These are phyloP conservation scores for Lecanicillium sp. DNA, from an alignment of 2,329 filamentous ascomycete species.

Conservation along the genomic window DNA sequence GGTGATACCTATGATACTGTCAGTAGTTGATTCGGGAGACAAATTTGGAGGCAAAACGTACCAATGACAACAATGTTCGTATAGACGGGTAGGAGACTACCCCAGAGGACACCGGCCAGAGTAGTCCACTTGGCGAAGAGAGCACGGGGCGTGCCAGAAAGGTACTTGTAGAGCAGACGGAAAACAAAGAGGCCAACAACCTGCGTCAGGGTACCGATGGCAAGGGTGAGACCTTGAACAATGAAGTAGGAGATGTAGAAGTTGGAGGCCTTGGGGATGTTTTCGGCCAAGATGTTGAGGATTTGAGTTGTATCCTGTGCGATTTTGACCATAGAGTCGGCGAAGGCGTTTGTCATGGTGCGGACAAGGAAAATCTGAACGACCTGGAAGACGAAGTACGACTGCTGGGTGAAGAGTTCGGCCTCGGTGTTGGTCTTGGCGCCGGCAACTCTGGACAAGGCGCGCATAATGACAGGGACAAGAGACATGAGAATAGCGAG, in stretches of 20 bases:
- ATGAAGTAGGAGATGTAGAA: constrained; percentile 92
- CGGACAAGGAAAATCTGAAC: constrained; percentile 88
- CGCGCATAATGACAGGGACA: constrained; percentile 61
- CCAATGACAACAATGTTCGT: constrained; percentile 69
- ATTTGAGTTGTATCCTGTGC: constrained; percentile 54
- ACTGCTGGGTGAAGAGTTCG: constrained; percentile 85
- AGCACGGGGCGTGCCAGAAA: constrained; percentile 72
- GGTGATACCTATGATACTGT: constrained; percentile 45
- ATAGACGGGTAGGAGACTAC: constrained; percentile 67
- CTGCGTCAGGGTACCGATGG: constrained; percentile 67
- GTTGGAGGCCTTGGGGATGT: constrained; percentile 79
- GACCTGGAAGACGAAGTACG: constrained; percentile 86
- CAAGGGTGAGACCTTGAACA: constrained; percentile 73
- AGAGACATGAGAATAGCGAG: constrained; percentile 78
- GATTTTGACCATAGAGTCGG: constrained; percentile 60
- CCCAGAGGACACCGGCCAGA: constrained; percentile 67
- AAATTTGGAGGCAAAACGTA: constrained; percentile 22
- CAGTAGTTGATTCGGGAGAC: constrained; percentile 14
- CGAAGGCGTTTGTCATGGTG: constrained; percentile 74
- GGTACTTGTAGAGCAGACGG: constrained; percentile 59
- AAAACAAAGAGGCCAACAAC: constrained; percentile 60
- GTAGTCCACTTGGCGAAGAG: constrained; percentile 69
- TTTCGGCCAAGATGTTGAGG: constrained; percentile 60
- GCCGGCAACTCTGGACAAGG: constrained; percentile 70
- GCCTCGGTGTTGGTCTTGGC: constrained; percentile 72